Base-by-base conservation (phyloP, 108 stramenopile species). In the Pelagomonas calceolata region DNA sequence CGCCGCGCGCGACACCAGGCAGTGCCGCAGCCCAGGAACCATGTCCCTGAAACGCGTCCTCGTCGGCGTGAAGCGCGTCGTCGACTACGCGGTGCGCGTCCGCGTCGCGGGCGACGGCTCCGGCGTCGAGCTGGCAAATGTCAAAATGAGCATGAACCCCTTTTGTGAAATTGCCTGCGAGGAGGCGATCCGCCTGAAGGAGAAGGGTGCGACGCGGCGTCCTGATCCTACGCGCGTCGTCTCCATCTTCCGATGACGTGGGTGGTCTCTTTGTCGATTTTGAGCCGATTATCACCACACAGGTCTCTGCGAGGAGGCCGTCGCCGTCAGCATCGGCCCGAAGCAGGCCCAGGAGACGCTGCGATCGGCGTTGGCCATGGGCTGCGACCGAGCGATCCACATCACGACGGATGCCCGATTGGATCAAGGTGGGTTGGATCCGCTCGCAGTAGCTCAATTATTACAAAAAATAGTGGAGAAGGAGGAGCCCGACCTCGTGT, bases 91-190 rank as follows among this genome's bases (percentile, higher is more conserved):
- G 63, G 96, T 96, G 71, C 96, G 96, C 80, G 95, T 99, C 71
- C 93, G 97, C 63, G 94, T 99, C 65, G 83, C 88, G 65, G 85
- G 95, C 66, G 91, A 91, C 75, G 86, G 93, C 76, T 77, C 67
- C 17, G 85, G 81, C 51, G 96, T 99, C 45, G 95, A 98, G 69
- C 84, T 96, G 51, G 82, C 84, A 76, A 99, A 96, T 76, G 95
- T 97, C 64, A 99, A 99, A 84, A 97, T 97, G 94, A 87, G 88
- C 71, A 87, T 98, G 92, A 99, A 99, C 80, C 98, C 98, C n/a
- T 99, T 99, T 80, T 99, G 98, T 79, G 97, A 99, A 83, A 94
- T 96, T 74, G 91, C 90, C 79, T 91, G 17, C 67, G 98, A 99
- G 87, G 96, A 98, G 76, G 96, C 95, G 65, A 91, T 98, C 46